Percentiles rank a stretch among this genome's conserved stretches.
phyloP scores from a whole-genome alignment of 768 basidiomycete genomes.

The Amanita fuliginea region DNA sequence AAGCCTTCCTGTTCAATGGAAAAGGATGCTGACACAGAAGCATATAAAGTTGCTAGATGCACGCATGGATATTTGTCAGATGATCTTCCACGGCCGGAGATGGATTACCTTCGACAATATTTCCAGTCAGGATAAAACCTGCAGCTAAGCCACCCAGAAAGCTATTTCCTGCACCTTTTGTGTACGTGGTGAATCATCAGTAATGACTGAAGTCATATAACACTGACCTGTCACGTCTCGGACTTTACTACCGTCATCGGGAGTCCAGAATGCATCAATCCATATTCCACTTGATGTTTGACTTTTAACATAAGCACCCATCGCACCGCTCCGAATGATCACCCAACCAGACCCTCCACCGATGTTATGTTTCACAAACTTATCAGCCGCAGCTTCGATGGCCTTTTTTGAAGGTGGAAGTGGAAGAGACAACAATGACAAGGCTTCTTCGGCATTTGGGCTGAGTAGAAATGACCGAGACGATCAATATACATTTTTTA shows the following conservation, averaged over 20 bases:
- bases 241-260: slow-evolving; percentile 34
- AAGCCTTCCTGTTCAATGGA: slow-evolving; percentile 75
- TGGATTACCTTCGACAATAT: slow-evolving; percentile 55
- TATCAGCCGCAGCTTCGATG: slow-evolving; percentile 57
- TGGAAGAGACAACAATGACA: slow-evolving; percentile 48
- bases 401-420: slow-evolving; percentile 33
- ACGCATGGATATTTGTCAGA: slow-evolving; percentile 2
- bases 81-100: not conserved
- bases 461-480: slow-evolving; percentile 22
- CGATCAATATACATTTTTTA: not conserved
- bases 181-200: slow-evolving; percentile 17
- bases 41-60: slow-evolving; percentile 54
- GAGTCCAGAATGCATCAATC: slow-evolving; percentile 68
- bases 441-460: slow-evolving; percentile 75
- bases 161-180: slow-evolving; percentile 76
- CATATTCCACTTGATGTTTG: slow-evolving; percentile 32
- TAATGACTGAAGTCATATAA: no score
- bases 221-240: slow-evolving; percentile 71
- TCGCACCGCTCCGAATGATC: slow-evolving; percentile 62
- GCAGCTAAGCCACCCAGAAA: slow-evolving; percentile 82
- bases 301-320: slow-evolving; percentile 61
- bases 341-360: slow-evolving; percentile 46
- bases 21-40: slow-evolving; percentile 73
- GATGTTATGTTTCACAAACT: slow-evolving; percentile 52
- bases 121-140: slow-evolving; percentile 44